These are phyloP conservation scores for Petunia hybrid DNA, from an alignment of 305 asterid genomes.

Conservation along the genomic window DNA sequence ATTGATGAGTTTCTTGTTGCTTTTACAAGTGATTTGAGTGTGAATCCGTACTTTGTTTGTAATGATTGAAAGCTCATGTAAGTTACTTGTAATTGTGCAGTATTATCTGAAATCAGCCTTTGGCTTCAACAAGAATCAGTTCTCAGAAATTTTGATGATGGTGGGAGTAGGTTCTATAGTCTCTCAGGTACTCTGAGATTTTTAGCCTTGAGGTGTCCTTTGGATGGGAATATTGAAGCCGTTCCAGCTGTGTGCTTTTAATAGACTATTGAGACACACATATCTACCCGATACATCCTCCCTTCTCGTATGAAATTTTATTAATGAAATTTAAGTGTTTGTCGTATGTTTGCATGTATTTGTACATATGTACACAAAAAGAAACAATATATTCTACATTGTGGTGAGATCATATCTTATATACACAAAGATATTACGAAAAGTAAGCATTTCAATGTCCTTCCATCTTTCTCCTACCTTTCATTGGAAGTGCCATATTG, in stretches of 20 bases:
- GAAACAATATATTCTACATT: too few species aligned
- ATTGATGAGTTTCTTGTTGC: neutral
- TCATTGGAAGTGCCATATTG: neutral
- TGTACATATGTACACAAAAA: neutral
- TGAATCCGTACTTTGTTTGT: neutral
- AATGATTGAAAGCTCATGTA: neutral
- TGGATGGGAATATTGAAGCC: neutral
- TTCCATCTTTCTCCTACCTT: neutral
- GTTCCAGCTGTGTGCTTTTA: neutral
- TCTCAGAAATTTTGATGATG: constrained; percentile 86
- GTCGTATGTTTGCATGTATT: neutral
- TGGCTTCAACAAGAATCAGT: constrained; percentile 86
- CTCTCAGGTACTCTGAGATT: constrained; percentile 74
- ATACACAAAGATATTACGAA: neutral
- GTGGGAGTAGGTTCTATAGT: constrained; percentile 93
- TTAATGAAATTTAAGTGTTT: neutral
- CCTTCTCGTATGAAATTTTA: neutral
- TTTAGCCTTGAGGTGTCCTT: neutral
- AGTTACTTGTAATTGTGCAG: constrained; percentile 49
- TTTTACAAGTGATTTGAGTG: neutral
- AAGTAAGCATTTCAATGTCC: neutral
- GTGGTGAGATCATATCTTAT: neutral
- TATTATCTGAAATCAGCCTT: constrained; percentile 86
- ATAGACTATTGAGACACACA: neutral
- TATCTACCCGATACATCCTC: too few species aligned